Base-by-base conservation (phyloP, 148 eudicot species). In the Rhododendron simsii region DNA sequence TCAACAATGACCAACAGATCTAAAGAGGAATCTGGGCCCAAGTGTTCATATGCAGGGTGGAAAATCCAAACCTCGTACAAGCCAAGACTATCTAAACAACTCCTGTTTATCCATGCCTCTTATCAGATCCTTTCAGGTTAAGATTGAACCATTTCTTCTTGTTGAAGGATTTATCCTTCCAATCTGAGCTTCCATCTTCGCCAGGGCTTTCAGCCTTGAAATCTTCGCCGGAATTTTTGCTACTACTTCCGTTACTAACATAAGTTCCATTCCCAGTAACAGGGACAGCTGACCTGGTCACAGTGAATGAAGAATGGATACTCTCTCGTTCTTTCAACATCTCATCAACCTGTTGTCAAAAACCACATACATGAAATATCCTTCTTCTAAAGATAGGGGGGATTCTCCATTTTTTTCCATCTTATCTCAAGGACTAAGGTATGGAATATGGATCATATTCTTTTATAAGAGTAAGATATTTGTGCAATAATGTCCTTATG, bases 111-210 rank as follows among this genome's bases (percentile, higher is more conserved):
- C 80, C 78, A 61, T 65, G 51, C 73, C 92, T 96, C 82, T 90
- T 94, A 84, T 95, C 97, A 14, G 96, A 95, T 83, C 96, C 93
- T 87, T 91, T 94, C 41, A 92, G 92, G 87, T 92, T 94, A 86
- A 96, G 94, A 90, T 94, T 94, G 90, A 94, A 95, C 98, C 98
- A 96, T 90, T 91, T 96, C 90, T 91, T 96, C 86, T 90, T 94
- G 30, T 90, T 94, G 30, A 94, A 78, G 63, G 96, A 88, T 86
- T 93, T 96, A 77, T 95, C 98, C 85, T 93, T 96, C 10, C 93
- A 93, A 63, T 97, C 99, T 78, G 98, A 91, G 80, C 96, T 90
- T 41, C 98, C 96, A 75, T 95, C 95, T 85, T 93, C 96, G 18
- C 90, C 91, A 6, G 97, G 94, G 89, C 97, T 94, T 50, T 96